Conservation (phyloP, 2,329 filamentous ascomycete species). For the Paecilomyces variotii region DNA sequence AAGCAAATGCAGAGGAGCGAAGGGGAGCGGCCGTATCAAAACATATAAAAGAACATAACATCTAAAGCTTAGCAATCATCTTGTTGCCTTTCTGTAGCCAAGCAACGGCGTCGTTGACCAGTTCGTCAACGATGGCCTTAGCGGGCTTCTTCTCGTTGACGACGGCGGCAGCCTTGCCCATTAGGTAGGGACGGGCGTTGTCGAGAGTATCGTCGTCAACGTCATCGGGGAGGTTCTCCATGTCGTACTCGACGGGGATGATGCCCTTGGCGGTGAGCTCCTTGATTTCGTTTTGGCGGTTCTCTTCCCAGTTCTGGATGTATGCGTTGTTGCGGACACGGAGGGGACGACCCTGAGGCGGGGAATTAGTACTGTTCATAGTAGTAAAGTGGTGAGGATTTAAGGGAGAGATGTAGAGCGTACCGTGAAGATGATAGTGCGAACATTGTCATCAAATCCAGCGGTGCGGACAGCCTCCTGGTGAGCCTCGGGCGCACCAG, state of each 20-base stretch:
- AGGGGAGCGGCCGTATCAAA: background rate
- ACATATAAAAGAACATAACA: constrained; percentile 1
- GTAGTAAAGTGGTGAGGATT: background rate
- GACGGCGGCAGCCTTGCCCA: constrained; percentile 94
- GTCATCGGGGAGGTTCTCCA: constrained; percentile 69
- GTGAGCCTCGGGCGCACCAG: constrained; percentile 84
- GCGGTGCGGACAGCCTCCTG: constrained; percentile 91
- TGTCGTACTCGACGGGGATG: constrained; percentile 88
- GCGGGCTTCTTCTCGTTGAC: constrained; percentile 88
- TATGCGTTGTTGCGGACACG: constrained; percentile 91
- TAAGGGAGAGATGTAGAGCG: constrained; percentile 5
- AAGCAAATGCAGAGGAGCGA: background rate
- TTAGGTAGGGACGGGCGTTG: constrained; percentile 81
- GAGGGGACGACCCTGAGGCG: constrained; percentile 64
- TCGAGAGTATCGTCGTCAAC: constrained; percentile 83
- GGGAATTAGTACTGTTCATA: constrained; percentile 9
- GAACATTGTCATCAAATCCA: constrained; percentile 89
- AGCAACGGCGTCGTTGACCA: constrained; percentile 71
- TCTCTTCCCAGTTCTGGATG: constrained; percentile 92
- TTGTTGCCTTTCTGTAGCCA: constrained; percentile 62
- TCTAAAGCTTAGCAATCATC: constrained; percentile 62
- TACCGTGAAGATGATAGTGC: constrained; percentile 93
- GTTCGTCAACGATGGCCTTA: constrained; percentile 88
- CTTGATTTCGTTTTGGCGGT: constrained; percentile 85
- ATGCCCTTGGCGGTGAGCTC: constrained; percentile 79